Evolutionary conservation across 225 moss, liverwort and hornwort species (phyloP), one percentile per base, ranked within the genome.

Genomic region (Pseudisothecium myosuroides): DNA sequence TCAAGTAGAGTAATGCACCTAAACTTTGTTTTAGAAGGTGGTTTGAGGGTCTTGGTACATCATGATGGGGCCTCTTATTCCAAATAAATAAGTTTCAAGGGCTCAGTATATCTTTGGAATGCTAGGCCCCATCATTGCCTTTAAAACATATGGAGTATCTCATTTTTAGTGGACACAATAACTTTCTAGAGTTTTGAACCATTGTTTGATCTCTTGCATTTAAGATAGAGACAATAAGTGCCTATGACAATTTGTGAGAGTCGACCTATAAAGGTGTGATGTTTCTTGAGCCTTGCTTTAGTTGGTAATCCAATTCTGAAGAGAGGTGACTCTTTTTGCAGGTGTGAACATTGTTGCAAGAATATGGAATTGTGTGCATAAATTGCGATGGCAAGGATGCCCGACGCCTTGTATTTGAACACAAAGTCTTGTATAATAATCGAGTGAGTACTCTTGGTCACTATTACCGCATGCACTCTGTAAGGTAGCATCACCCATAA

Each of bases 321-420:
- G 82, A 76, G 68, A 60, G 73, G 34, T 69, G 19, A n/a, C 86
- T 59, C 52, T 86, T 55, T 64, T 24, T 91, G 86, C 94, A 99
- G 98, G 93, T 96, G 67, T 96, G 94, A 91, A 84, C 94, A 68
- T 88, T 99, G 83, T 93, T 95, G 87, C 96, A 96, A 83, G 97
- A 97, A 61, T 93, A 96, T 91, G 98, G 98, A 77, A 91, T 97
- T 82, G 92, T 99, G 75, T 99, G 98, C 91, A 93, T 99, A 84
- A 89, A 95, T 85, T 91, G 97, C 84, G 91, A 91, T 45, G 97
- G 94, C 76, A 94, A 92, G 81, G 96, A 99, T 91, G 91, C 96
- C 52, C 93, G 96, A 76, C 96, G 93, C 82, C 86, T 97, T 73
- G 89, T 99, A 61, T 95, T 95, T 91, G 98, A 99, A 89, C 92